Base-by-base conservation (phyloP, 1,139 yeast genomes). In the Scheffersomyces quercinus region DNA sequence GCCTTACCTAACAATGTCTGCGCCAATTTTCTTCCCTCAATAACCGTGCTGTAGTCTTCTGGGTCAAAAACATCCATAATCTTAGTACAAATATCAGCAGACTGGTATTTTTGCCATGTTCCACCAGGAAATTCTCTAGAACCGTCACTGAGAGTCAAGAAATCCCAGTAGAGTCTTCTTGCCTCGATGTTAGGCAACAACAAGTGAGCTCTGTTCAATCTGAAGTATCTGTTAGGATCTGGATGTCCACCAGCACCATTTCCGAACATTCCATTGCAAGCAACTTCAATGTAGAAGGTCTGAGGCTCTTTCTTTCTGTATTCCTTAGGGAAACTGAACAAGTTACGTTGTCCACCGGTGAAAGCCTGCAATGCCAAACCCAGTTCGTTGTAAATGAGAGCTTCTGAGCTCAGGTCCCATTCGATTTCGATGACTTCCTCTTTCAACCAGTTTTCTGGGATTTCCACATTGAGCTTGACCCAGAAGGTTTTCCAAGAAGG, bases 401-500 rank as follows among this genome's bases (percentile, higher is more conserved):
- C 98, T 64, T 93, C 99, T 55, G 86, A 85, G 46, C 82, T 81
- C 39, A 90, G 82, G 60, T 93, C 96, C 91, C 96, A 93, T 48
- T 89, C 87, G 47, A 90, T 80, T 43, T 82, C 70, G 37, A 90
- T 75, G 35, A 68, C 43, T 46, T 58, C 52, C 62, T 74, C 59
- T 12, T 64, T 55, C 14, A 74, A 53, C 87, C 93, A 86, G 3
- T 71, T 63, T 15, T 70, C 56, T 0, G 96, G 96, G 6, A 91
- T 70, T 28, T 72, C 70, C 49, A 88, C 66, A 24, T 75, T 67
- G 34, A 91, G 70, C 54, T 83, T 79, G 65, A 93, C 89, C 99
- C 99, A 93, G 54, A 90, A 95, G 1, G 97, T 86, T 50, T 93
- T 85, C 99, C 98, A 93, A 12, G 95, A 85, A 2, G 98, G 98